Base-by-base conservation (phyloP, 495 filamentous ascomycete species). In the Aspergillus leporis region DNA sequence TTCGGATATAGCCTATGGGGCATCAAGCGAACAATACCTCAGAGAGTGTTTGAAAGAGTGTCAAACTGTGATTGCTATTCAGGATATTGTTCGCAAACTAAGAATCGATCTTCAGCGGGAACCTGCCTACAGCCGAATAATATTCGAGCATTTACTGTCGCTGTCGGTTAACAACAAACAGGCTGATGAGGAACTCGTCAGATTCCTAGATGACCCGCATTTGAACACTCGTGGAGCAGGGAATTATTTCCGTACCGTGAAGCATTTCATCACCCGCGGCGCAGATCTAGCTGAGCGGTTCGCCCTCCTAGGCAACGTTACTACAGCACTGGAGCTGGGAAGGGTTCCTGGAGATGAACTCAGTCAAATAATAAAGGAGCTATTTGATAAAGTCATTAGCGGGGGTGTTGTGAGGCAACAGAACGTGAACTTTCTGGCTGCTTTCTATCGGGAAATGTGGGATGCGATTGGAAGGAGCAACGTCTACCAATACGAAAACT, bases 191-290 rank as follows among this genome's bases (percentile, higher is more conserved):
- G 65, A 73, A 56, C 63, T 75, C 0, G 56, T 74, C n/a, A 52
- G 63, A 9, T 81, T 81, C 38, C 51, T 82, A 25, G 73, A 77
- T 45, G 79, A 83, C 51, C 67, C 66, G 0, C 65, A 65, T 28
- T 50, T 82, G 32, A 80, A 80, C 53, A 69, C 66, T 28, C 64
- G 53, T 5, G 73, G 74, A 14, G 70, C 77, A 13, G 66, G 73
- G 1, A 82, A 82, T 58, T 78, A 74, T 32, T 52, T 64, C 49
- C 50, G 60, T 14, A 60, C 69, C 5, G 60, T 74, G 46, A 51
- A 72, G 50, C 31, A 62, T 61, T 31, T 71, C 66, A 28, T 51
- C 49, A 19, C 51, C 51, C 50, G 56, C 30, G 16, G 63, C 59
- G 46, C 53, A 48, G 58, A 45, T 50, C 48, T 16, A 52, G 38